Evolutionary conservation across 805 yeast genomes (phyloP).

Genomic region (Ascoidea tarda): DNA sequence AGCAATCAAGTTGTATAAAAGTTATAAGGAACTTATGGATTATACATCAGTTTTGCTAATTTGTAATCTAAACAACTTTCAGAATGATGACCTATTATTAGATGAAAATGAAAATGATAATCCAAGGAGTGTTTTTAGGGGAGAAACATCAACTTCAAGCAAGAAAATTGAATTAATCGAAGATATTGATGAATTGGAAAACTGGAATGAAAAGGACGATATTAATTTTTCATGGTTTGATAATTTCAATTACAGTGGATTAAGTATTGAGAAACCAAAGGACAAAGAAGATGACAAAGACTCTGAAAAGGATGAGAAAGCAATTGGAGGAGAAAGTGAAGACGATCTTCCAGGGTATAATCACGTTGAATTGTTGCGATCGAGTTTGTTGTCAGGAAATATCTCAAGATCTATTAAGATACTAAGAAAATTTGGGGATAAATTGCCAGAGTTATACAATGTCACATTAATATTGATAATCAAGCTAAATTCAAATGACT

Average conservation of each 20-base stretch:
- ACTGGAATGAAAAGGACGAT: neutral
- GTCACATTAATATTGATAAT: constrained; percentile 39
- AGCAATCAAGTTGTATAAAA: constrained; percentile 38
- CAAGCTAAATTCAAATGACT: constrained; percentile 13
- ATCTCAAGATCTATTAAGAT: constrained; percentile 41
- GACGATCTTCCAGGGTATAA: constrained; percentile 22
- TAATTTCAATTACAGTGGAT: neutral
- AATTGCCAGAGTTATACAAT: constrained; percentile 51
- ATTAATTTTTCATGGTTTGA: neutral
- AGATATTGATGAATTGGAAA: neutral
- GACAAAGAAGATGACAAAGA: neutral
- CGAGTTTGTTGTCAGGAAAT: constrained; percentile 44
- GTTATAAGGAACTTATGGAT: constrained; percentile 36
- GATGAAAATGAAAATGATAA: neutral
- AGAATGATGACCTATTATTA: constrained; percentile 7
- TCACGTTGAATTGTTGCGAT: constrained; percentile 53
- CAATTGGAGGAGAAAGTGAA: constrained; percentile 18
- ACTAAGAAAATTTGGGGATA: constrained; percentile 42
- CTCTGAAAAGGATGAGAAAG: neutral
- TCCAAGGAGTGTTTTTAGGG: constrained; percentile 6
- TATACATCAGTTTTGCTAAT: constrained; percentile 38
- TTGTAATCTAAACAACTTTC: constrained; percentile 31
- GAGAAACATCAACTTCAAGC: constrained; percentile 10
- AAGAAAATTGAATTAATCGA: neutral
- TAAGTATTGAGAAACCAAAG: neutral